Percentiles rank a stretch among this genome's conserved stretches.
Conservation (phyloP, 345 rosid genomes). For the Dovyalis caffra region DNA sequence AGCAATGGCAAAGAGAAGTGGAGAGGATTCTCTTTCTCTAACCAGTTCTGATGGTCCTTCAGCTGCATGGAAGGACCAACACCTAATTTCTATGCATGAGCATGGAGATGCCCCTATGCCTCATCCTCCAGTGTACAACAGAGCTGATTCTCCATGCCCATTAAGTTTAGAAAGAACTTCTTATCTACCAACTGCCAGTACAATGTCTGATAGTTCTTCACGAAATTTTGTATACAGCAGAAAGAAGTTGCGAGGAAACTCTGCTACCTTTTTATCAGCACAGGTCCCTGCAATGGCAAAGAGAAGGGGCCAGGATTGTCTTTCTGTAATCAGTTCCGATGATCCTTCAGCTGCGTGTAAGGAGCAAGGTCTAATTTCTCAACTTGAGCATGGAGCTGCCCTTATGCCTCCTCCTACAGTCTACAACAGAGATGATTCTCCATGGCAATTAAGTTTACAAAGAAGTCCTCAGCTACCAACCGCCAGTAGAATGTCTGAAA, state of each 20-base stretch:
- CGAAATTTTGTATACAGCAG: not conserved
- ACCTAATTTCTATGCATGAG: not conserved
- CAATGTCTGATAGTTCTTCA: not conserved
- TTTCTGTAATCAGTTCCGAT: not conserved
- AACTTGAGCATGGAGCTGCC: not conserved
- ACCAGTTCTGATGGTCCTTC: not conserved
- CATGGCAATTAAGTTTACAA: slow-evolving; percentile 28
- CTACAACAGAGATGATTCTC: slow-evolving; percentile 12
- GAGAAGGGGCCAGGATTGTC: not conserved
- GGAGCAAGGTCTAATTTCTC: not conserved
- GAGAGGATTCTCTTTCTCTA: not conserved
- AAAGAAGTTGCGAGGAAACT: not conserved
- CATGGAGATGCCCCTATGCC: not conserved
- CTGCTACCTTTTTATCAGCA: not conserved
- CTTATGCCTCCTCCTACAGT: not conserved
- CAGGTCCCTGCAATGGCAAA: not conserved
- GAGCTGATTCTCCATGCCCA: too few relatives aligned
- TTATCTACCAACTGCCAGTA: not conserved
- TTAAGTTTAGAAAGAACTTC: too few relatives aligned
- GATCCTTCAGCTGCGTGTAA: not conserved
- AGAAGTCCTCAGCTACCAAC: slow-evolving; percentile 41
- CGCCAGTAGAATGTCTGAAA: slow-evolving; percentile 40
- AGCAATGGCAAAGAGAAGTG: not conserved
- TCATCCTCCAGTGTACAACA: too few relatives aligned
- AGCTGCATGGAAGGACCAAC: not conserved